Evolutionary conservation across 331 rosid genomes (phyloP), one percentile per base, ranked within the genome.

Genomic region (Malus hybrid): DNA sequence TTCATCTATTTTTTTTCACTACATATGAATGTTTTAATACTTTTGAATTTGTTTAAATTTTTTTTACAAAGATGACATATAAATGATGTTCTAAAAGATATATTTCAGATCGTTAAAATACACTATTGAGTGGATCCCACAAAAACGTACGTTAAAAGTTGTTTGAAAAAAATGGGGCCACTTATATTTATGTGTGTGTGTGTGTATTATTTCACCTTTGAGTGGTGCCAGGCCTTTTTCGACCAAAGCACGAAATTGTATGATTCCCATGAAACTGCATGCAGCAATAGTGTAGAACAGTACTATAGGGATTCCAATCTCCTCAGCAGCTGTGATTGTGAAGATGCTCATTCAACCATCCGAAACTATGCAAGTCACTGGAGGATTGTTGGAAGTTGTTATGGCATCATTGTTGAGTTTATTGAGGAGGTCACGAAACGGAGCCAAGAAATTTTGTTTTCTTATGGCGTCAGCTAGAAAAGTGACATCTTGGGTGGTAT

Each of bases 181-280:
- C 42, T 6, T 0, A 36, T 36, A 36, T 34, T 34, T 7, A 36
- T 36, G 42, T 2, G 44, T 8, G 3, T 28, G 29, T 28, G 3
- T 36, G 11, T 36, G 1, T 36, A 2, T 36, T 36, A 36, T 36
- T 36, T 36, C 12, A 79, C 80, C 84, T 75, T 80, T 52, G 9
- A 76, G 52, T 19, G 85, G 85, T 10, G 27, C 29, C 3, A 81
- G 20, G 18, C 80, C 80, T 34, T 75, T 74, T 33, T 63, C 76
- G 2, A 80, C 31, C 32, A 80, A 16, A 7, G 60, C 3, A 2
- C 62, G 67, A 60, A 3, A 10, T 3, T 76, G 75, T 46, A 29
- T 57, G 0, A 1, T 4, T 0, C 81, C 85, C 63, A 72, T 50
- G 5, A 77, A 32, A 12, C 61, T 27, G n/a, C 78, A 32, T 13